A percentile compares a stretch with the other conserved stretches of the same genome.
phyloP scores from a whole-genome alignment of 177 flowering plant species.

The Telopea speciosissima region DNA sequence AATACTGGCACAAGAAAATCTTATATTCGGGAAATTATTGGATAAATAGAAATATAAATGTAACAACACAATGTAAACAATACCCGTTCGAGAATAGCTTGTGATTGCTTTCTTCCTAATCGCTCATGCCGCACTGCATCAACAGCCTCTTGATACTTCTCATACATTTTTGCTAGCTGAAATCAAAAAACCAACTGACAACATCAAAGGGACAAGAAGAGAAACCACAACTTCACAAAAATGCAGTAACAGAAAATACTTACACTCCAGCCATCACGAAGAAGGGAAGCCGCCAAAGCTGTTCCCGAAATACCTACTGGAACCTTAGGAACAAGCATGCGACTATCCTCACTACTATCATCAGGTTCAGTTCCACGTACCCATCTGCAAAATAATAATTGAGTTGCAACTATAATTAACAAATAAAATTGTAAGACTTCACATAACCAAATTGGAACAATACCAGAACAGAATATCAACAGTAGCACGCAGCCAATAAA shows the following conservation, averaged over 20 bases:
- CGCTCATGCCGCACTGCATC: conserved; percentile 92
- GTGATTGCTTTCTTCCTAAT: conserved; percentile 74
- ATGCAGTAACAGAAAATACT: conserved; percentile 24
- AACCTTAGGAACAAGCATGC: conserved; percentile 49
- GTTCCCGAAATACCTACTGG: conserved; percentile 91
- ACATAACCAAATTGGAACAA: too few species aligned
- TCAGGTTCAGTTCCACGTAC: conserved; percentile 9
- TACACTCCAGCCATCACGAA: conserved; percentile 99
- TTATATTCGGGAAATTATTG: too few species aligned
- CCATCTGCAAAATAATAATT: conserved; percentile 13
- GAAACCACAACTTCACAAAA: background rate
- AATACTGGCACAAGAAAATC: too few species aligned
- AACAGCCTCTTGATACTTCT: conserved; percentile 90
- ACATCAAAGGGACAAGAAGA: background rate
- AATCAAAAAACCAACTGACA: background rate
- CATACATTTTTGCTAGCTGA: conserved; percentile 85
- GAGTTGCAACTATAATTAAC: background rate
- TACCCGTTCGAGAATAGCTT: conserved; percentile 76
- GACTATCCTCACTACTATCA: conserved; percentile 28
- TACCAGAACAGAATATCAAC: too few species aligned
- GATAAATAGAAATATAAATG: too few species aligned
- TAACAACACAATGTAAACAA: background rate
- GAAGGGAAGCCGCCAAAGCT: conserved; percentile 91
- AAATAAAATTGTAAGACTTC: background rate
- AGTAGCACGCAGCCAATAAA: too few species aligned